Base-by-base conservation (phyloP, 805 yeast genomes). In the Spathaspora gorwiae region DNA sequence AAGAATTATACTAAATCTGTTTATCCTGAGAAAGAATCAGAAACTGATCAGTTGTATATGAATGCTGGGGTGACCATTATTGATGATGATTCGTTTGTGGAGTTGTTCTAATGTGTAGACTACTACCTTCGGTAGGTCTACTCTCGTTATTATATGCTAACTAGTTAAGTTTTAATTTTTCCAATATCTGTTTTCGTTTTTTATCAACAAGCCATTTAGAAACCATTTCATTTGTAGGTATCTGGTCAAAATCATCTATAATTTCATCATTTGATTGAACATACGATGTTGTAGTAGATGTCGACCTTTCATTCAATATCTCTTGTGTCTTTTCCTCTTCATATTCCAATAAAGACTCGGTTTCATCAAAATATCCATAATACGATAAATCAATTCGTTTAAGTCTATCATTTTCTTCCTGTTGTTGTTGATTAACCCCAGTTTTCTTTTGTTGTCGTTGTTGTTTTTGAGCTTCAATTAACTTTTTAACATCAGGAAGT, bases 401-500 rank as follows among this genome's bases (percentile, higher is more conserved):
- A 14, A 52, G 11, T 47, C 48, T 26, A 60, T 48, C 43, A 61
- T 44, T 27, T 56, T 60, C 44, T 58, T 51, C 35, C 15, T 39
- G 15, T 33, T 39, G 35, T 31, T 46, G 40, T 13, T 53, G 51
- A n/a, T 52, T 51, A 36, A 56, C 51, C 14, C 53, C 52, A 19
- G 40, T 51, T 11, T 47, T 15, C 19, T 40, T 11, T 37, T 31
- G 35, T 27, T 43, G 13, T 26, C 39, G 12, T 27, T 39, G 12
- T 12, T 30, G 33, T 31, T 46, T 47, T 36, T 53, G 50, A 12
- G 48, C 46, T 42, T 60, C 54, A n/a, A 62, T 31, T 7, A 60
- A 40, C 35, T 53, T 47, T 46, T 61, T 59, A 5, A 85, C 90
- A 49, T 87, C 96, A 0, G 89, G 85, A 7, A 90, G 64, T 37